phyloP scores from a whole-genome alignment of 2,329 filamentous ascomycete genomes.

The Aspergillus tamarii region DNA sequence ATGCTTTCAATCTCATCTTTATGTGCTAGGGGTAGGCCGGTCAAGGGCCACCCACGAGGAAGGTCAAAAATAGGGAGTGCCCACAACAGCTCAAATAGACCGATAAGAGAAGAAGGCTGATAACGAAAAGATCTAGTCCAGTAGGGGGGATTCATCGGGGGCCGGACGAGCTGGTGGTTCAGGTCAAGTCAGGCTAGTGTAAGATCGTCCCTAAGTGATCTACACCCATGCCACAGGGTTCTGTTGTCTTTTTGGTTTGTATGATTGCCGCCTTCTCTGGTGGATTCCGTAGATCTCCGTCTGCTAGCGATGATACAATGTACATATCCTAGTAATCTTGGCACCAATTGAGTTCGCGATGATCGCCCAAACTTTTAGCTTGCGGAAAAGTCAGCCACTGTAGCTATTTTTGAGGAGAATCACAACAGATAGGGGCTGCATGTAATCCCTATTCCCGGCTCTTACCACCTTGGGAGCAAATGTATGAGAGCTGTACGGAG shows the following conservation, averaged over 20 bases:
- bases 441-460: background rate
- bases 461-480: background rate
- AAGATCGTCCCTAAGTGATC: background rate
- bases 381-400: background rate
- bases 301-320: background rate
- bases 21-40: background rate
- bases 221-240: background rate
- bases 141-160: no score
- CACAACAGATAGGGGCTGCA: background rate
- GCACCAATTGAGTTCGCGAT: background rate
- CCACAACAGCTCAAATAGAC: background rate
- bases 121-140: background rate
- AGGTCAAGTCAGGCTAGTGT: background rate
- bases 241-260: background rate
- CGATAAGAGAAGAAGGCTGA: background rate
- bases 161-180: no score
- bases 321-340: background rate
- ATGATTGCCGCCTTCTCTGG: background rate
- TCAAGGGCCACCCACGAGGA: background rate
- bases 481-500: background rate
- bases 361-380: constrained; percentile 3
- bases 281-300: background rate
- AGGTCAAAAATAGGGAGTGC: background rate
- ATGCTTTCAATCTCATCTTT: background rate
- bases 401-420: background rate